phyloP scores from a whole-genome alignment of 1,284 basidiomycete species.

The Irpex sp. region DNA sequence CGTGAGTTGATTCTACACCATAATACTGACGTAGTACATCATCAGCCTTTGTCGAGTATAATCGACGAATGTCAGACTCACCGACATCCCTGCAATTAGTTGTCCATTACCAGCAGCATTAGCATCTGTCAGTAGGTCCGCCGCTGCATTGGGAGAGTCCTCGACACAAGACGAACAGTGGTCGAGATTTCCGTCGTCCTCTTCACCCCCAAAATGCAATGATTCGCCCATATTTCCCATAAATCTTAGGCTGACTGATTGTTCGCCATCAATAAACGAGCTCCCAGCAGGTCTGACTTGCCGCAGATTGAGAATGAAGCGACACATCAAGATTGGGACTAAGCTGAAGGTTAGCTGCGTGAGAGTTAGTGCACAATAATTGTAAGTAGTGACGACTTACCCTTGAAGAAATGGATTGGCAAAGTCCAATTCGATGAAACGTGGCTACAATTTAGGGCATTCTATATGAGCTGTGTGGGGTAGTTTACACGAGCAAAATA shows the following conservation, averaged over 20 bases:
- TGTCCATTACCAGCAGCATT: neutral
- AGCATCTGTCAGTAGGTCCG: neutral
- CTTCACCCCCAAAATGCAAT: neutral
- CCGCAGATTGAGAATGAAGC: neutral
- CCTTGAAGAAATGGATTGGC: neutral
- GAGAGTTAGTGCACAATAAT: neutral
- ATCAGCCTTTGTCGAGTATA: neutral
- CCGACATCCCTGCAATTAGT: neutral
- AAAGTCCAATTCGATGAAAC: neutral
- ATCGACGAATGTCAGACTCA: neutral
- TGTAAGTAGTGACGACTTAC: neutral
- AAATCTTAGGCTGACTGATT: neutral
- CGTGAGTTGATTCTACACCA: neutral
- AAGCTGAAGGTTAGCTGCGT: neutral
- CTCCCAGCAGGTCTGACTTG: neutral
- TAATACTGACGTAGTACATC: neutral
- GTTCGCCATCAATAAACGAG: neutral
- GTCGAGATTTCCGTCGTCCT: neutral
- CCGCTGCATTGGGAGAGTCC: too few relatives aligned
- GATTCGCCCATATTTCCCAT: neutral
- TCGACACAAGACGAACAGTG: neutral
- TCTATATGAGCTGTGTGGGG: too few relatives aligned
- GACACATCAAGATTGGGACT: neutral
- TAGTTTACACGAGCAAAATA: too few relatives aligned
- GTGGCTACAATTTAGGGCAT: too few relatives aligned